Evolutionary conservation across 768 basidiomycete genomes (phyloP).

Genomic region (Suillus discolor): DNA sequence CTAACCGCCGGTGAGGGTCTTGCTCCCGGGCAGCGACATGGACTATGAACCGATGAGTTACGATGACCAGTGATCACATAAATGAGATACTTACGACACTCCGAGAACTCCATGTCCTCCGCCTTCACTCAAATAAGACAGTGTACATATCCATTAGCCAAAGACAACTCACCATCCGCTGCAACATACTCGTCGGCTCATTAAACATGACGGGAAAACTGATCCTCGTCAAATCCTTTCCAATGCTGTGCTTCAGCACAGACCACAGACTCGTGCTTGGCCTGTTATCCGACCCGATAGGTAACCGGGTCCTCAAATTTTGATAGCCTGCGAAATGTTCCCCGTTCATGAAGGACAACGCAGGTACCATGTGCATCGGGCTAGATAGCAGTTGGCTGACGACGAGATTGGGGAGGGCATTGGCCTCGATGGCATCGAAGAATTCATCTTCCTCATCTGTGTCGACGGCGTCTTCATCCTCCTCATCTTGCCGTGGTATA

Average conservation of each 20-base stretch:
- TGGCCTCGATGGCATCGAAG: slow-evolving; percentile 93
- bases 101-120: slow-evolving; percentile 97
- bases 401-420: slow-evolving; percentile 73
- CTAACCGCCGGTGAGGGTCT: slow-evolving; percentile 81
- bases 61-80: slow-evolving; percentile 8
- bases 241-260: slow-evolving; percentile 92
- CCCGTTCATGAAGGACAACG: slow-evolving; percentile 39
- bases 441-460: slow-evolving; percentile 95
- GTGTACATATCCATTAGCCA: slow-evolving; percentile 2
- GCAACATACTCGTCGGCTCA: slow-evolving; percentile 94
- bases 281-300: slow-evolving; percentile 71
- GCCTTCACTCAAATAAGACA: slow-evolving; percentile 43
- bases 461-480: slow-evolving; percentile 40
- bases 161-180: slow-evolving; percentile 72
- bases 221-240: slow-evolving; percentile 96
- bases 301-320: slow-evolving; percentile 58
- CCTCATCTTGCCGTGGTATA: slow-evolving; percentile 24
- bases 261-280: slow-evolving; percentile 93
- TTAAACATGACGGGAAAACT: slow-evolving; percentile 94
- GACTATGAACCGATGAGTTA: slow-evolving; percentile 45
- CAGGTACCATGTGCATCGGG: slow-evolving; percentile 37
- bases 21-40: slow-evolving; percentile 79
- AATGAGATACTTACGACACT: slow-evolving; percentile 65
- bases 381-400: slow-evolving; percentile 65
- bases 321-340: slow-evolving; percentile 69